Conservation (phyloP, 2,329 filamentous ascomycete species). For the Juglanconis juglandina region DNA sequence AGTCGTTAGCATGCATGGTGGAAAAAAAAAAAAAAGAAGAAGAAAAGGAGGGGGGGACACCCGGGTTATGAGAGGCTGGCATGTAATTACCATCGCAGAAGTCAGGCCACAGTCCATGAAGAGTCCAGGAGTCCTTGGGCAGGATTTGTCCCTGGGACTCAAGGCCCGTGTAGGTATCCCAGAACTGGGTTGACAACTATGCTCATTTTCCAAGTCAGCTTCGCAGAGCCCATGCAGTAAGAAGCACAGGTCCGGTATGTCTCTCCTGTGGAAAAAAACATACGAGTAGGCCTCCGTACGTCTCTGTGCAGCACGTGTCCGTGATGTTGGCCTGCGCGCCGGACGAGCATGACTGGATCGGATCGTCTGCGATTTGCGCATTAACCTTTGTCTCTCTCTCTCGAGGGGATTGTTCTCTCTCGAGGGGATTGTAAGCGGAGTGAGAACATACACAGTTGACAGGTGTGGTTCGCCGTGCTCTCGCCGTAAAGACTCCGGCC, state of each 20-base stretch:
- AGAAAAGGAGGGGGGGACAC: background rate
- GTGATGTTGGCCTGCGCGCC: constrained; percentile 41
- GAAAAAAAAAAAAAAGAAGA: background rate
- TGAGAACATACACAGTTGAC: constrained; percentile 40
- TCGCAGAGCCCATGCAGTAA: too few relatives aligned
- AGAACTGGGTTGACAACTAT: constrained; percentile 60
- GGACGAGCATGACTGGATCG: constrained; percentile 46
- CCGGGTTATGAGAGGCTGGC: background rate
- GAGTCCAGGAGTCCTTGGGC: constrained; percentile 53
- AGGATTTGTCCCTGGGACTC: constrained; percentile 56
- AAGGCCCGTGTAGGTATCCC: constrained; percentile 60
- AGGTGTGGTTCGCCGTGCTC: constrained; percentile 54
- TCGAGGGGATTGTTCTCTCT: constrained; percentile 27
- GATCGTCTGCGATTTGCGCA: constrained; percentile 22
- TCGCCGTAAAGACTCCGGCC: constrained; percentile 38
- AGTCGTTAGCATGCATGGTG: background rate
- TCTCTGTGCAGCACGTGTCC: constrained; percentile 64
- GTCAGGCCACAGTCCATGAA: constrained; percentile 59
- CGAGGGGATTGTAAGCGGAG: constrained; percentile 27
- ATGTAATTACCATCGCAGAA: constrained; percentile 39
- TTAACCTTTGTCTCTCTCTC: background rate
- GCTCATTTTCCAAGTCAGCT: background rate
- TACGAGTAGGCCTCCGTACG: constrained; percentile 58
- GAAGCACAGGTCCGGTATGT: too few relatives aligned
- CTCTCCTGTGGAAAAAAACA: background rate